Percentiles rank a stretch among this genome's conserved stretches.
Evolutionary conservation across 257 asterid species (phyloP).

Genomic region (Cordia subcordata): DNA sequence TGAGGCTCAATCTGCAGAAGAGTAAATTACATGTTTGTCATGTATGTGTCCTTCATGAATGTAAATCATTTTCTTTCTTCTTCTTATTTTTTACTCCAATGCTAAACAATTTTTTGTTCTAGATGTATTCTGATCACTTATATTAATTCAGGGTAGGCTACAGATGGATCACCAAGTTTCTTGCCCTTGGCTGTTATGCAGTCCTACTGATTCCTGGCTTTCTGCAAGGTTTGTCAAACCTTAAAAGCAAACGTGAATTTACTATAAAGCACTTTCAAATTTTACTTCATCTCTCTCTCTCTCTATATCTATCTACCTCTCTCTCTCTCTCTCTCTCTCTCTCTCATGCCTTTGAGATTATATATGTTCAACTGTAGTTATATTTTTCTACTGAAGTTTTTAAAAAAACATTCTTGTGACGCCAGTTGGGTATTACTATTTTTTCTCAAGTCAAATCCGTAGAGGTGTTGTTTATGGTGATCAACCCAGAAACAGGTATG

Average conservation of each 20-base stretch:
- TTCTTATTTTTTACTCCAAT: not conserved
- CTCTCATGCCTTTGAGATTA: too few species aligned
- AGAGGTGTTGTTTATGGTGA: constrained; percentile 87
- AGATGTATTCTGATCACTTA: constrained; percentile 27
- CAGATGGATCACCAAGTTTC: constrained; percentile 79
- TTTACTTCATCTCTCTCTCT: not conserved
- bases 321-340: not conserved
- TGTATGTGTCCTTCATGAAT: not conserved
- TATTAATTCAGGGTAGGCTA: constrained; percentile 83
- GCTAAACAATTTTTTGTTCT: constrained; percentile 5
- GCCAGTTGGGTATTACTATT: constrained; percentile 92
- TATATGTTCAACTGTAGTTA: not conserved
- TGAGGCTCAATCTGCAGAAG: not conserved
- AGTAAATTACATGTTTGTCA: too few species aligned
- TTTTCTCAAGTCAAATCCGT: constrained; percentile 64
- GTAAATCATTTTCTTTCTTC: not conserved
- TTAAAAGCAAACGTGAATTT: not conserved
- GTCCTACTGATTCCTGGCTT: constrained; percentile 84
- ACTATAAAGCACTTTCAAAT: not conserved
- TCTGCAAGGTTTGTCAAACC: constrained; percentile 58
- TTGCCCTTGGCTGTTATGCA: constrained; percentile 89
- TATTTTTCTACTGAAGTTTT: not conserved
- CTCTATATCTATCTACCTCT: not conserved
- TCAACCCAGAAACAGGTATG: constrained; percentile 89
- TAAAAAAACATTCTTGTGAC: constrained; percentile 6